Conservation (phyloP, 2,329 filamentous ascomycete genomes). For the Bipolaris cookei region DNA sequence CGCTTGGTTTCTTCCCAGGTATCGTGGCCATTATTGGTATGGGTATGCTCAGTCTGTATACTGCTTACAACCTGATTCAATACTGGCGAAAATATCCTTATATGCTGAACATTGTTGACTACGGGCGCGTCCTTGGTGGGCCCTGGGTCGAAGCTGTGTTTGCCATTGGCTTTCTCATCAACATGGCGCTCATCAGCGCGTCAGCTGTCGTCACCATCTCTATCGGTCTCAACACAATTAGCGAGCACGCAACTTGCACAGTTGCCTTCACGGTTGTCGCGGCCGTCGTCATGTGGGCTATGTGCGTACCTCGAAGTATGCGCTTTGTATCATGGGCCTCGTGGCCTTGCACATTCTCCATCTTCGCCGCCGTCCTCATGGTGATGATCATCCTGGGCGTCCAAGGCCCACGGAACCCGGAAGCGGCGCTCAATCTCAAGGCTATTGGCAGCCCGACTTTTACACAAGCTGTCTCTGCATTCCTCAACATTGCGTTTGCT, state of each 20-base stretch:
- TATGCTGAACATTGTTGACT: slow-evolving; percentile 42
- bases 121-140: slow-evolving; percentile 36
- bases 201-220: slow-evolving; percentile 37
- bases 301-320: slow-evolving; percentile 38
- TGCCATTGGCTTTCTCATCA: slow-evolving; percentile 35
- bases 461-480: slow-evolving; percentile 30
- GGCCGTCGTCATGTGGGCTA: slow-evolving; percentile 36
- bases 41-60: slow-evolving; percentile 36
- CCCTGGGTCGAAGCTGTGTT: slow-evolving; percentile 36
- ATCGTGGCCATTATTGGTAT: slow-evolving; percentile 34
- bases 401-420: slow-evolving; percentile 28
- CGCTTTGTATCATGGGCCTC: slow-evolving; percentile 38
- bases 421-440: slow-evolving; percentile 31
- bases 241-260: slow-evolving; percentile 38
- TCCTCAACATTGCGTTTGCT: slow-evolving; percentile 39
- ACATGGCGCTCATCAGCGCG: slow-evolving; percentile 38
- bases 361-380: slow-evolving; percentile 31
- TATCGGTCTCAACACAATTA: slow-evolving; percentile 38
- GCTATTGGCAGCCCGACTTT: slow-evolving; percentile 32
- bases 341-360: slow-evolving; percentile 35
- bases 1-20: slow-evolving; percentile 37
- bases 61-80: slow-evolving; percentile 39
- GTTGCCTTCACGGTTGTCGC: slow-evolving; percentile 35
- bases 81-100: slow-evolving; percentile 41
- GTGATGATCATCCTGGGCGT: slow-evolving; percentile 38